Percentiles rank a stretch among this genome's conserved stretches.
Evolutionary conservation across 2,329 filamentous ascomycete genomes (phyloP).

Genomic region (Bipolaris victoriae): DNA sequence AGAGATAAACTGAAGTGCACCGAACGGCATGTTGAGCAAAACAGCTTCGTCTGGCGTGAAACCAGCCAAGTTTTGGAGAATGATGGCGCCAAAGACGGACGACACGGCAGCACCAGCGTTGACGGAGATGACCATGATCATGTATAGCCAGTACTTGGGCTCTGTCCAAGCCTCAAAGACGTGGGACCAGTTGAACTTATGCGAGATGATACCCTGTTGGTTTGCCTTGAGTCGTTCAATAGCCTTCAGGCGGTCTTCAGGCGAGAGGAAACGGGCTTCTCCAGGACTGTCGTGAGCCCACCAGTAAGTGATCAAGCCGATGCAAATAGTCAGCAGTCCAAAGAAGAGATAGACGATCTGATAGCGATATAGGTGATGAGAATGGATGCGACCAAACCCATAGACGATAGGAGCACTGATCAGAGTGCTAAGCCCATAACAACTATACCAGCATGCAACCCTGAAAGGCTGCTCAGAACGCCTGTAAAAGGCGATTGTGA

Average conservation of each 20-base stretch:
- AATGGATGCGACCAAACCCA: conserved; percentile 63
- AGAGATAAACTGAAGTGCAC: conserved; percentile 40
- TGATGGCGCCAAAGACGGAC: conserved; percentile 67
- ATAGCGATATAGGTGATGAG: conserved; percentile 65
- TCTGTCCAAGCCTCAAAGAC: conserved; percentile 62
- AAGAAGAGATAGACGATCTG: conserved; percentile 61
- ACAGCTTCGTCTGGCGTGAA: conserved; percentile 66
- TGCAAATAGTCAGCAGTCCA: conserved; percentile 49
- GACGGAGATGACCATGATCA: conserved; percentile 34
- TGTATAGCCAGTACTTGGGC: conserved; percentile 59
- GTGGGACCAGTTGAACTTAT: conserved; percentile 70
- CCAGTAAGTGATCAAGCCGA: conserved; percentile 52
- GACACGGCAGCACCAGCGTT: conserved; percentile 52
- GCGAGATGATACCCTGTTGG: conserved; percentile 73
- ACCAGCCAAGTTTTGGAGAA: conserved; percentile 62
- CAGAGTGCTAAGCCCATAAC: conserved; percentile 66
- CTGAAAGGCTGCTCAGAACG: conserved; percentile 31
- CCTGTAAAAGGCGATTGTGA: conserved; percentile 34
- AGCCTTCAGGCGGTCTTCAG: conserved; percentile 70
- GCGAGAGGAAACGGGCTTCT: conserved; percentile 65
- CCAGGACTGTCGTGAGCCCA: conserved; percentile 62
- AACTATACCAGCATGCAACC: conserved; percentile 66
- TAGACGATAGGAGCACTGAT: conserved; percentile 67
- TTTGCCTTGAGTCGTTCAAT: conserved; percentile 74
- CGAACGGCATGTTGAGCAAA: conserved; percentile 61